Evolutionary conservation across 306 rosid species (phyloP).

Genomic region (Vicia sativa): DNA sequence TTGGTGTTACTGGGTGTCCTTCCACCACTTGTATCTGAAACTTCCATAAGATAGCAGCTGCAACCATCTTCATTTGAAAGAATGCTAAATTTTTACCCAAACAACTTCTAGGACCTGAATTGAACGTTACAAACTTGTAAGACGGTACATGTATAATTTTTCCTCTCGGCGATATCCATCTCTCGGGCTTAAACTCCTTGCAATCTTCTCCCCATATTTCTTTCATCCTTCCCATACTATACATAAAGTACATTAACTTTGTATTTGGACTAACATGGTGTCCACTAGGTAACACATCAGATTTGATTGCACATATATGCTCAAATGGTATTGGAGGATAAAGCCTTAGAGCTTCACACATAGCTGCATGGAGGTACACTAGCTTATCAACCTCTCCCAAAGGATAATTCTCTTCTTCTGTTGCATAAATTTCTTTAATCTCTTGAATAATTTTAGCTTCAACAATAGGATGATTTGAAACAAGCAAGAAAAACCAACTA

Average conservation of each 20-base stretch:
- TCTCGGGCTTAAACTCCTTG: no score
- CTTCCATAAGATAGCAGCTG: background rate
- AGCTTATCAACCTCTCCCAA: background rate
- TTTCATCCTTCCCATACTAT: no score
- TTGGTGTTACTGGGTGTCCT: background rate
- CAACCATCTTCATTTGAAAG: slow-evolving; percentile 1
- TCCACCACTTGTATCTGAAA: background rate
- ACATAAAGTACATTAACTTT: no score
- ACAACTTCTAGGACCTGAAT: slow-evolving; percentile 1
- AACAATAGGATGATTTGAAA: no score
- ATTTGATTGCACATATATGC: background rate
- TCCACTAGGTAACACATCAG: background rate
- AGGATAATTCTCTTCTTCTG: no score
- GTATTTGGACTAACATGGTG: background rate
- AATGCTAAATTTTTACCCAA: background rate
- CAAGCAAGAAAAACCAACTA: no score
- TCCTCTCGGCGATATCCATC: no score
- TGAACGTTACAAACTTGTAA: background rate
- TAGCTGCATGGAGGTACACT: background rate
- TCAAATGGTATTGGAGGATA: background rate
- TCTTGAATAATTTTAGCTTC: no score
- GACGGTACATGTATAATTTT: background rate
- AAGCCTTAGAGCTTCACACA: background rate
- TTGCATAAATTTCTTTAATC: no score
- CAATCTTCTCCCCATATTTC: no score